Evolutionary conservation across 805 yeast species (phyloP), one percentile per base, ranked within the genome.

Genomic region (Metschnikowia arizonensis): DNA sequence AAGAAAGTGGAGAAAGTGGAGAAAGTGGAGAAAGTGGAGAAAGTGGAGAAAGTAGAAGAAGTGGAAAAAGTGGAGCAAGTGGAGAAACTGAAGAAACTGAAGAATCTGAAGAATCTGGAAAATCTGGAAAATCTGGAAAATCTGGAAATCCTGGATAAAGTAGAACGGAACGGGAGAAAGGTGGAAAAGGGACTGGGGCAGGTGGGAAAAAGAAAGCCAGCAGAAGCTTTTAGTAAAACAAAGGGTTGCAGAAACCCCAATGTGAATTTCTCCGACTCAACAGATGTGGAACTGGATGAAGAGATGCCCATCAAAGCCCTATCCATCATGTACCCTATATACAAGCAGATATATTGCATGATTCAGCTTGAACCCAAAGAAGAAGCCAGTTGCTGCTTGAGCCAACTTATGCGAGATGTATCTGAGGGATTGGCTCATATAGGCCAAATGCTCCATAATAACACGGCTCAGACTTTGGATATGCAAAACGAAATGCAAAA

Each of bases 261-360:
- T 34, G 46, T 48, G 23, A 47, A 48, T 33, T 42, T 32, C 33
- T 45, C 48, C 9, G 51, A 48, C 39, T 48, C 51, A 4, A 48
- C 51, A 8, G 51, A 48, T 29, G 51, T 48, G 24, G 51, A 48
- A 9, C 51, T 48, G 49, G 33, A 10, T 8, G 35, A 15, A 2
- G 51, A 45, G 2, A 26, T 33, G 38, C 24, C 18, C 11, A 12
- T 12, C 5, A 14, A 23, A 5, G 21, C 29, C 10, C 19, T 21
- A 5, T 21, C 30, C 7, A 33, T 40, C 35, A 30, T 46, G 11
- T 33, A 34, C 25, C 40, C 40, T 17, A 29, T 49, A 8, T 49
- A 45, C 33, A 42, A 35, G 41, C 49, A 40, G 29, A 11, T 49
- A 1, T 40, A 40, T 28, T 45, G 33, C 23, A 31, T 46, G 33